Evolutionary conservation across 805 yeast genomes (phyloP).

Genomic region (Saccharomycopsis fodiens): DNA sequence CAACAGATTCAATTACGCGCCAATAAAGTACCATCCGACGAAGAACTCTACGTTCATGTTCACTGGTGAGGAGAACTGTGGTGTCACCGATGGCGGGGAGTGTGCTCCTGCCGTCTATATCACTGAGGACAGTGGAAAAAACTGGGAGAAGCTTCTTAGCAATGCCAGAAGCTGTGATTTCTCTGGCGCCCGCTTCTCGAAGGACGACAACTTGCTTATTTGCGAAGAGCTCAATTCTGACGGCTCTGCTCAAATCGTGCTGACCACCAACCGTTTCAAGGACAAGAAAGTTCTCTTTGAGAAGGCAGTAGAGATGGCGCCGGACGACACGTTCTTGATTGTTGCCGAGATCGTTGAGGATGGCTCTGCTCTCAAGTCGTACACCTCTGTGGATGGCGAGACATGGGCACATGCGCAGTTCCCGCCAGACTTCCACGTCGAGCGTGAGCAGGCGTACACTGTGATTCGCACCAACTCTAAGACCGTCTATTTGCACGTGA

Average conservation of each 20-base stretch:
- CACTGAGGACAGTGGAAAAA: slow-evolving; percentile 60
- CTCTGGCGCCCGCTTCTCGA: slow-evolving; percentile 42
- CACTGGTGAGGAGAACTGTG: slow-evolving; percentile 52
- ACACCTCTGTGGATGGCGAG: slow-evolving; percentile 71
- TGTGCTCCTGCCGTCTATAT: slow-evolving; percentile 56
- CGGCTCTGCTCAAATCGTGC: slow-evolving; percentile 11
- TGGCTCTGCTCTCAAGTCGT: slow-evolving; percentile 47
- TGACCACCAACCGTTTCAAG: slow-evolving; percentile 5
- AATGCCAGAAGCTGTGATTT: slow-evolving; percentile 59
- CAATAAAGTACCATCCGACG: slow-evolving; percentile 56
- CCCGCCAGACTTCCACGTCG: slow-evolving; percentile 56
- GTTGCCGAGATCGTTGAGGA: slow-evolving; percentile 56
- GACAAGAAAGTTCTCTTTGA: slow-evolving; percentile 37
- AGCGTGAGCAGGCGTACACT: slow-evolving; percentile 66
- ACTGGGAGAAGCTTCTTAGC: slow-evolving; percentile 47
- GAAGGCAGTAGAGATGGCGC: slow-evolving; percentile 64
- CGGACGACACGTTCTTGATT: slow-evolving; percentile 61
- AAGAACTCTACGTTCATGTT: slow-evolving; percentile 55
- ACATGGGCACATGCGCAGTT: slow-evolving; percentile 71
- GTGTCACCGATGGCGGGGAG: slow-evolving; percentile 30
- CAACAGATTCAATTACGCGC: slow-evolving; percentile 29
- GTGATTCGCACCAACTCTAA: slow-evolving; percentile 65
- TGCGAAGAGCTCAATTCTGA: slow-evolving; percentile 45
- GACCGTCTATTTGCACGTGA: slow-evolving; percentile 76
- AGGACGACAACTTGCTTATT: slow-evolving; percentile 39